Percentiles rank a stretch among this genome's conserved stretches.
Conservation (phyloP, 257 asterid genomes). For the Verbena officinalis region DNA sequence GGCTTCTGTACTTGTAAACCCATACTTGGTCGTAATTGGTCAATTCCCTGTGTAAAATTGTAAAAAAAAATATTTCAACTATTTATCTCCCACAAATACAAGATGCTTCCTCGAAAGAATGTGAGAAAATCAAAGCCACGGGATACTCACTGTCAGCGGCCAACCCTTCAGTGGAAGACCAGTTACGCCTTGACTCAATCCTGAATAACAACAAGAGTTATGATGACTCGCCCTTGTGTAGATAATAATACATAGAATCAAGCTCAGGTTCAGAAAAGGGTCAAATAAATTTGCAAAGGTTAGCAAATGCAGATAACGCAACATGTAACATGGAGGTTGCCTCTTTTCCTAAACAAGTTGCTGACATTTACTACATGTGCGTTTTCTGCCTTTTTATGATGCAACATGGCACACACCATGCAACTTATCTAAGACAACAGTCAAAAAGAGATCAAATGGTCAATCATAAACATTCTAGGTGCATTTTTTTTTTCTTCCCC, state of each 20-base stretch:
- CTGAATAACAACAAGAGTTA: slow-evolving; percentile 45
- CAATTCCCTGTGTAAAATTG: slow-evolving; percentile 71
- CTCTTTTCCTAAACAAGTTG: too few species aligned
- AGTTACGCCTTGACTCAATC: slow-evolving; percentile 86
- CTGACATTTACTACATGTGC: too few species aligned
- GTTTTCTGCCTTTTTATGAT: too few species aligned
- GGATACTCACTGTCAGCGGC: slow-evolving; percentile 91
- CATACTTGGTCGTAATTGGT: slow-evolving; percentile 82
- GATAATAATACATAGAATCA: neutral
- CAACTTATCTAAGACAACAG: too few species aligned
- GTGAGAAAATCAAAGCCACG: slow-evolving; percentile 29
- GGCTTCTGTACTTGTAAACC: slow-evolving; percentile 96
- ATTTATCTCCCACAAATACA: slow-evolving; percentile 5
- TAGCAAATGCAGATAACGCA: too few species aligned
- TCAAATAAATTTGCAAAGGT: neutral
- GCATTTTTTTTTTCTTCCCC: too few species aligned
- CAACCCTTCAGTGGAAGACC: slow-evolving; percentile 98
- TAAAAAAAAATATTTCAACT: slow-evolving; percentile 31
- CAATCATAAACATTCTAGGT: too few species aligned
- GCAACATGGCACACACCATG: too few species aligned
- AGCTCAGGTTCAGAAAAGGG: slow-evolving; percentile 12
- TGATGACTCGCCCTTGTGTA: slow-evolving; percentile 20
- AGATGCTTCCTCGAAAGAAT: slow-evolving; percentile 15
- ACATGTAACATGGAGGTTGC: too few species aligned
- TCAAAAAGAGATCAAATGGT: too few species aligned